Base-by-base conservation (phyloP, 2,329 filamentous ascomycete species). In the Fusarium sp. region DNA sequence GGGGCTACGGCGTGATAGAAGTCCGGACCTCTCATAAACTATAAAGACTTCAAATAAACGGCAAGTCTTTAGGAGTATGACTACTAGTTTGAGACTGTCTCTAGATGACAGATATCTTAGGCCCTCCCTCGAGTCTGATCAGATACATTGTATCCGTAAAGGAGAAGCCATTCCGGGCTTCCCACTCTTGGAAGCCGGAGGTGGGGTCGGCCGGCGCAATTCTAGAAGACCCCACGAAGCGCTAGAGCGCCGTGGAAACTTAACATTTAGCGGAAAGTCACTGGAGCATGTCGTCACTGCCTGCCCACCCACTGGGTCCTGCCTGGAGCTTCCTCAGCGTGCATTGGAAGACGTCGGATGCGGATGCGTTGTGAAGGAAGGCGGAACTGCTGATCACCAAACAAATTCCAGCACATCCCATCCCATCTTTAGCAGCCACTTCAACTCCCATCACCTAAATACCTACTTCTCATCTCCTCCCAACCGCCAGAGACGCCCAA, bases 191-290 rank as follows among this genome's bases (percentile, higher is more conserved):
- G 25, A 27, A 17, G 30, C 25, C 27, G 43, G 22, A 23, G 32
- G 49, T 40, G 32, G 43, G 41, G 41, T 33, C 19, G 17, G 23
- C 47, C 27, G 20, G 62, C 44, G 33, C 37, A 65, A 30, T 74
- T 74, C 72, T 72, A 73, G 72, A 74, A 74, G 48, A 23, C 70
- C 69, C 72, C 65, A 74, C 71, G 41, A 53, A 44, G 39, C 55
- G 40, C 63, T 62, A 64, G 72, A 73, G 41, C n/a, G 27, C 56
- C 43, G 44, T 73, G 40, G 70, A 71, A 73, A 65, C 62, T 62
- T 48, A 48, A 46, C 40, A 52, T 55, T 59, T 65, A 67, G 67
- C 59, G 54, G 52, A 44, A 70, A 68, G 44, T 63, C 54, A 60
- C 51, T 65, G 45, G 39, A 48, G 45, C 27, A 66, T 70, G 67